Conservation (phyloP, 352 stramenopile genomes). For the Pythium apleroticum region DNA sequence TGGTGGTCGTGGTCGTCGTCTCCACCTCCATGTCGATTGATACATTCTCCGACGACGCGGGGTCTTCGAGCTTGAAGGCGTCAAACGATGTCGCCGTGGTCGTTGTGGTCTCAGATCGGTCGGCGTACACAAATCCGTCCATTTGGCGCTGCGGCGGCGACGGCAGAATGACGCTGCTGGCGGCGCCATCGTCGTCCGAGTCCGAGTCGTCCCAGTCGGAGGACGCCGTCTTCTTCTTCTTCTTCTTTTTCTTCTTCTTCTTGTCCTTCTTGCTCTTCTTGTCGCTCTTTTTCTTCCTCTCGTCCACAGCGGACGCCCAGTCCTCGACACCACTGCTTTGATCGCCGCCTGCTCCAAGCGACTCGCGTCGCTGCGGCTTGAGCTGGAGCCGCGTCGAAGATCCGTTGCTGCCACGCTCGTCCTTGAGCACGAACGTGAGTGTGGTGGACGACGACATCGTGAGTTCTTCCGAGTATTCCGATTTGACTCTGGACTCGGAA, state of each 20-base stretch:
- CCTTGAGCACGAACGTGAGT: background rate
- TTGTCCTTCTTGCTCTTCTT: constrained; percentile 55
- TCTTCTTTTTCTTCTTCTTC: constrained; percentile 58
- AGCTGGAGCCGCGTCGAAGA: background rate
- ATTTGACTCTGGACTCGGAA: background rate
- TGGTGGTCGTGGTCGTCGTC: constrained; percentile 21
- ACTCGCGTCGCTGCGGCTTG: constrained; percentile 5
- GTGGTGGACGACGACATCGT: background rate
- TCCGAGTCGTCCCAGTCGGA: constrained; percentile 49
- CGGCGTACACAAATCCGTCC: constrained; percentile 35
- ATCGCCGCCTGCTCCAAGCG: background rate
- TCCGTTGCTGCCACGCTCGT: background rate
- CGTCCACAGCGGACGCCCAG: background rate
- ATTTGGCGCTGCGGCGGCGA: constrained; percentile 29
- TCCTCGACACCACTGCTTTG: background rate
- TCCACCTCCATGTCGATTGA: background rate
- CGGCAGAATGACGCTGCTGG: constrained; percentile 29
- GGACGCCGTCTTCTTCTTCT: constrained; percentile 43
- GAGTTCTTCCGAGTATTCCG: background rate
- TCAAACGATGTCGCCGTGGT: background rate
- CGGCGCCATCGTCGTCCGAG: constrained; percentile 50
- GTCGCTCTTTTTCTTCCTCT: constrained; percentile 29
- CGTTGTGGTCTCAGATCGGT: constrained; percentile 10
- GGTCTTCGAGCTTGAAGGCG: background rate
- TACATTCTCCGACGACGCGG: background rate